Percentiles rank a stretch among this genome's conserved stretches.
These are phyloP conservation scores for Fraxinus latifolia DNA, from an alignment of 305 asterid species.

Conservation along the genomic window DNA sequence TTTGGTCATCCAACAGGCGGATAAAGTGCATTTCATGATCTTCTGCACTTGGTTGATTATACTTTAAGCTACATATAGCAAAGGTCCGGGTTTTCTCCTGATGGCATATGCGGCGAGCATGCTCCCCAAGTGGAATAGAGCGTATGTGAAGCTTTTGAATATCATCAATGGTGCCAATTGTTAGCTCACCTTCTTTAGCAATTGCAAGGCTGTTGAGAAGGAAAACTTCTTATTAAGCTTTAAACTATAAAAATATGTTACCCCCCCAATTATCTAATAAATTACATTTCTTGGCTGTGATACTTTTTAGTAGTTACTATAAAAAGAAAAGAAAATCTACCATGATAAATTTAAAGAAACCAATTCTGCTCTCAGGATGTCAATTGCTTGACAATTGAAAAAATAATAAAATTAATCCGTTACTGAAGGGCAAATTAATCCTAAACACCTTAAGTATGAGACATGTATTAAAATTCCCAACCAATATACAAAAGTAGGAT, in stretches of 20 bases:
- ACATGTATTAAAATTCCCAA: neutral
- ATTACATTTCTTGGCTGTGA: neutral
- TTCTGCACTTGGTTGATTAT: constrained; percentile 67
- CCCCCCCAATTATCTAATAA: neutral
- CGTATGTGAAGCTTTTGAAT: constrained; percentile 98
- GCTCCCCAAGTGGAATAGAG: constrained; percentile 91
- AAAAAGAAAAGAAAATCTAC: neutral
- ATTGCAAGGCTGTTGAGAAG: constrained; percentile 75
- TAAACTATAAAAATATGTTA: neutral
- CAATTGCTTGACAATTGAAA: neutral
- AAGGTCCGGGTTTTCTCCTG: constrained; percentile 93
- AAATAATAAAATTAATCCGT: no score
- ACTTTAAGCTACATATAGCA: constrained; percentile 74
- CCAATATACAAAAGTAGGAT: constrained; percentile 11
- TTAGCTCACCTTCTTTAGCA: constrained; percentile 91
- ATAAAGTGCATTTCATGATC: constrained; percentile 45
- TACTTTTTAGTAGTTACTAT: neutral
- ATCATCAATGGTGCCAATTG: constrained; percentile 95
- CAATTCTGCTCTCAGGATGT: neutral
- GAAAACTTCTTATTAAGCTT: constrained; percentile 12
- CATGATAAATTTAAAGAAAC: neutral
- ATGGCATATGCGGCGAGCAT: constrained; percentile 94
- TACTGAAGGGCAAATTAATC: neutral
- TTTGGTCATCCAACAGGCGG: constrained; percentile 62
- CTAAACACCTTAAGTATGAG: neutral